Percentiles rank a stretch among this genome's conserved stretches.
phyloP scores from a whole-genome alignment of 73 alveolate species.

The Paramecium tetraurelia region DNA sequence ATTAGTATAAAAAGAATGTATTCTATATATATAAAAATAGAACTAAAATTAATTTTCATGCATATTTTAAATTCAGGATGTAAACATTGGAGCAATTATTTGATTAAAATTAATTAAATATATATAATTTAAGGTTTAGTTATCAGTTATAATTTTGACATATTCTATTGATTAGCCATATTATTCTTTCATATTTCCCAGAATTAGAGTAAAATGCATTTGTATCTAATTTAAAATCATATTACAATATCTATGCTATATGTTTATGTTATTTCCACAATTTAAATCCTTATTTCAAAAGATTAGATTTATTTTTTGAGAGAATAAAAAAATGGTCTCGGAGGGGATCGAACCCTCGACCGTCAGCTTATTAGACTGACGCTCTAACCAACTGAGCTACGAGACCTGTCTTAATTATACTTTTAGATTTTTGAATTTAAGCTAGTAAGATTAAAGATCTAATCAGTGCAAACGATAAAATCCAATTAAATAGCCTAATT shows the following conservation, averaged over 20 bases:
- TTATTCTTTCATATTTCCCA: too few relatives aligned
- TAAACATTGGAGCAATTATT: too few relatives aligned
- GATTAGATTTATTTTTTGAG: background rate
- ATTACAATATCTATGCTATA: background rate
- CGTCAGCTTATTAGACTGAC: conserved; percentile 61
- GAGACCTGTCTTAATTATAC: conserved; percentile 24
- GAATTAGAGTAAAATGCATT: background rate
- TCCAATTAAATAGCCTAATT: background rate
- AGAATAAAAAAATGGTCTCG: conserved; percentile 43
- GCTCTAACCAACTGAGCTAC: conserved; percentile 65
- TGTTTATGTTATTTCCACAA: background rate
- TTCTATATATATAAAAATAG: too few relatives aligned
- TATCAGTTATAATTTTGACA: too few relatives aligned
- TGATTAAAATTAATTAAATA: too few relatives aligned
- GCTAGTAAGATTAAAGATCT: background rate
- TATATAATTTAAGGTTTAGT: too few relatives aligned
- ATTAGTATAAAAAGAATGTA: too few relatives aligned
- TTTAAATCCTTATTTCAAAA: background rate
- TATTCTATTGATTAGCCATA: too few relatives aligned
- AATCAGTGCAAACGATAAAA: background rate
- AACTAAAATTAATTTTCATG: too few relatives aligned
- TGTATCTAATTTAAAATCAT: background rate
- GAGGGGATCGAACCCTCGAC: conserved; percentile 64
- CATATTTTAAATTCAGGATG: too few relatives aligned
- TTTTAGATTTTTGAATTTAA: background rate